Base-by-base conservation (phyloP, 257 asterid species). In the Anisodus acutangulus region DNA sequence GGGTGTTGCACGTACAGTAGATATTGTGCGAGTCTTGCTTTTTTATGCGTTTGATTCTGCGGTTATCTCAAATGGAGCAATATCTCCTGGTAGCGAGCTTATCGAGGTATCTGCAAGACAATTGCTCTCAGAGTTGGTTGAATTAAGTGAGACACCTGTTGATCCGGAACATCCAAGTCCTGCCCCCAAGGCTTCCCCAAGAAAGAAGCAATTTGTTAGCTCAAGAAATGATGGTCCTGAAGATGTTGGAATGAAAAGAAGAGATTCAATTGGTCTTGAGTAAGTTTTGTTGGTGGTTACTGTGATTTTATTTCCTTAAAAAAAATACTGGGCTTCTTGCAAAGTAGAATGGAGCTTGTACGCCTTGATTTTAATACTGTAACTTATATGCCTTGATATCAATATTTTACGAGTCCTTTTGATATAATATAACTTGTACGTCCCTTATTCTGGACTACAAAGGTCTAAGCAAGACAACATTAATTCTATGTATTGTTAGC, bases 251-350 rank as follows among this genome's bases (percentile, higher is more conserved):
- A 88, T 90, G 97, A 93, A 88, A 87, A 88, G 86, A 7, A 96
- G 95, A 72, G 95, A 96, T 83, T 96, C 95, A 97, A 85, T 86
- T 84, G 94, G 98, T 87, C 71, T 88, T 63, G 78, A 87, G 99
- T 93, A 93, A 90, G 98, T 85, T 72, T n/a, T 41, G 16, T 45
- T 45, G 79, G 51, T 78, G 71, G 15, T 31, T 53, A 26, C 53
- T 53, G 31, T 78, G 64, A 26, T 31, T 22, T 16, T 71, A 17
- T 51, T 53, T 78, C n/a, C 63, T 51, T 22, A 6, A 26, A 74
- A 53, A 78, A 78, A 78, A 13, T 13, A 78, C 49, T 78, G 82
- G 13, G 31, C 64, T 78, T 53, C 66, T 53, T 78, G 64, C 66
- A 53, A 8, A 41, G 66, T 53, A 78, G 5, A 22, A 15, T 78